phyloP scores from a whole-genome alignment of 306 rosid species.

The Fragaria iinumae region DNA sequence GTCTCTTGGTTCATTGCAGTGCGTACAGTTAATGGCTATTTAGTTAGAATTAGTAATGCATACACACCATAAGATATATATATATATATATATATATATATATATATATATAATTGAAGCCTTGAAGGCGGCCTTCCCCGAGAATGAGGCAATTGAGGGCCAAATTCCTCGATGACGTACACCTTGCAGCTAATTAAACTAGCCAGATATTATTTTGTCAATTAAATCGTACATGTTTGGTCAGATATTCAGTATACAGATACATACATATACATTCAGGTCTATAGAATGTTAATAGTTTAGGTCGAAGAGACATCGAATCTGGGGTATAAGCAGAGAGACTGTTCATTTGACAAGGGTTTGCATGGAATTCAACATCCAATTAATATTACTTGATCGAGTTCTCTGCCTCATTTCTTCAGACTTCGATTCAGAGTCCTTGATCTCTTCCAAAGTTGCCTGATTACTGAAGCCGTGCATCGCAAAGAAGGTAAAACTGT shows the following conservation, averaged over 20 bases:
- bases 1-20: background rate
- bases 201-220: background rate
- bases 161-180: background rate
- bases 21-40: background rate
- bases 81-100: too few relatives aligned
- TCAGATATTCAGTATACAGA: background rate
- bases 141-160: background rate
- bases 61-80: background rate
- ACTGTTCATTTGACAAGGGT: constrained; percentile 32
- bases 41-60: background rate
- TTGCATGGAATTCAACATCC: constrained; percentile 37
- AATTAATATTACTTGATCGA: background rate
- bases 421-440: background rate
- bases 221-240: background rate
- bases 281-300: background rate
- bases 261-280: background rate
- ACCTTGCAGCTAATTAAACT: background rate
- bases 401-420: background rate
- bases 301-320: constrained; percentile 26
- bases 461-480: background rate
- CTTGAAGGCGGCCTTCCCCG: background rate
- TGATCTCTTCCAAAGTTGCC: background rate
- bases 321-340: constrained; percentile 21
- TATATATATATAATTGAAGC: background rate
- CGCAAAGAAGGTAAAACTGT: background rate